phyloP scores from a whole-genome alignment of 371 early-diverging fungal genomes.

The Coemansia linderi region DNA sequence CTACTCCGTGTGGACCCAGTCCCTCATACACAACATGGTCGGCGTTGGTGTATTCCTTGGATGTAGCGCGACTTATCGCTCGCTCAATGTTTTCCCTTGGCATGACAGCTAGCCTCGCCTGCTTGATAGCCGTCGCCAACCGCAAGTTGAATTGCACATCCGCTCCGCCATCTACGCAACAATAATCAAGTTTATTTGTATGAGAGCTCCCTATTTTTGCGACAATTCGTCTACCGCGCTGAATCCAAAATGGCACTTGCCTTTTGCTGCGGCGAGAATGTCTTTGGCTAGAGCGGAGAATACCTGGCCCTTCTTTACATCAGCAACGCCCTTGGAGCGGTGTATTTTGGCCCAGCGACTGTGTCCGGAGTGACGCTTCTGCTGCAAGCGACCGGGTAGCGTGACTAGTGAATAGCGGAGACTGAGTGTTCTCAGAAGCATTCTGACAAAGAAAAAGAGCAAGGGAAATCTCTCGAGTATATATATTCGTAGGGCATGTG shows the following conservation, averaged over 20 bases:
- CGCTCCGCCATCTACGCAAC: slow-evolving; percentile 57
- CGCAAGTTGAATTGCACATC: slow-evolving; percentile 59
- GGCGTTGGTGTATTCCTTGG: slow-evolving; percentile 54
- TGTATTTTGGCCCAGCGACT: slow-evolving; percentile 74
- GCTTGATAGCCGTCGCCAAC: slow-evolving; percentile 63
- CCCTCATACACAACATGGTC: slow-evolving; percentile 69
- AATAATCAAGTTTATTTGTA: not conserved
- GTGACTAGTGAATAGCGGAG: not conserved
- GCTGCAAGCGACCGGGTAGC: slow-evolving; percentile 6
- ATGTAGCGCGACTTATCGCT: slow-evolving; percentile 62
- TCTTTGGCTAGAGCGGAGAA: slow-evolving; percentile 37
- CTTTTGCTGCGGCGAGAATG: slow-evolving; percentile 18
- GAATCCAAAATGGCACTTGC: not conserved
- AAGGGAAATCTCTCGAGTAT: not conserved
- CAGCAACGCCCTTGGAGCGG: slow-evolving; percentile 64
- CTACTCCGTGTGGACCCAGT: slow-evolving; percentile 65
- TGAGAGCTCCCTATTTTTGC: not conserved
- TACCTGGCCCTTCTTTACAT: slow-evolving; percentile 60
- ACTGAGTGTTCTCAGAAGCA: slow-evolving; percentile 1
- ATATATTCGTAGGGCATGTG: not conserved
- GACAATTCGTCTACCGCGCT: not conserved
- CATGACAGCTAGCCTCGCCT: slow-evolving; percentile 65
- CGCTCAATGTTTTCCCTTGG: slow-evolving; percentile 74
- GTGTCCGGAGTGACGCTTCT: slow-evolving; percentile 57
- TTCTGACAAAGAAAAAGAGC: not conserved